These are phyloP conservation scores for Cardiospermum halicacabum DNA, from an alignment of 345 rosid genomes.

Conservation along the genomic window DNA sequence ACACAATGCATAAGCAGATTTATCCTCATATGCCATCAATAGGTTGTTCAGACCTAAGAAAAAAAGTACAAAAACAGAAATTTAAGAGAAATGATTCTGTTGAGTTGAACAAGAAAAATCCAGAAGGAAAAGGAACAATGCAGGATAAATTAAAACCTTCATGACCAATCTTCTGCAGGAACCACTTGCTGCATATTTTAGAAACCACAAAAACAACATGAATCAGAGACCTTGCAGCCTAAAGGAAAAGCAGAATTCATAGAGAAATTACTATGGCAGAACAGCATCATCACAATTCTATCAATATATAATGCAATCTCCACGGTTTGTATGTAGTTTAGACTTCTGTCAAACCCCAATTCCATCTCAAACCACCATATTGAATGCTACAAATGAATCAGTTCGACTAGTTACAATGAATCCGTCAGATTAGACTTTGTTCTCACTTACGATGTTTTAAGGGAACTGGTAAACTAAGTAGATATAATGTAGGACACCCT, in stretches of 20 bases:
- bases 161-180: constrained; percentile 83
- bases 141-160: constrained; percentile 53
- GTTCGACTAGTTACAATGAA: neutral
- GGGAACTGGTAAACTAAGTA: neutral
- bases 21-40: constrained; percentile 87
- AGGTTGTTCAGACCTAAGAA: constrained; percentile 69
- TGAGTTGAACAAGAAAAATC: constrained; percentile 6
- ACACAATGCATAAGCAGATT: constrained; percentile 89
- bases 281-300: neutral
- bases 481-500: neutral
- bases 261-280: neutral
- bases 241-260: neutral
- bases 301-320: neutral
- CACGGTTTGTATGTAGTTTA: neutral
- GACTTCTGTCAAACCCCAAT: neutral
- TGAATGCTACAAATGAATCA: neutral
- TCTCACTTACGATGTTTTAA: neutral
- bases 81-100: neutral
- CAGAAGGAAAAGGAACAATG: constrained; percentile 4
- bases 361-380: neutral
- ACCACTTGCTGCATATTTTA: constrained; percentile 79
- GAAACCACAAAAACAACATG: constrained; percentile 20
- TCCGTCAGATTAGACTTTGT: neutral
- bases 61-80: constrained; percentile 10
- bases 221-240: constrained; percentile 3